Evolutionary conservation across 495 filamentous ascomycete species (phyloP), one percentile per base, ranked within the genome.

Genomic region (Glonium stellatum): DNA sequence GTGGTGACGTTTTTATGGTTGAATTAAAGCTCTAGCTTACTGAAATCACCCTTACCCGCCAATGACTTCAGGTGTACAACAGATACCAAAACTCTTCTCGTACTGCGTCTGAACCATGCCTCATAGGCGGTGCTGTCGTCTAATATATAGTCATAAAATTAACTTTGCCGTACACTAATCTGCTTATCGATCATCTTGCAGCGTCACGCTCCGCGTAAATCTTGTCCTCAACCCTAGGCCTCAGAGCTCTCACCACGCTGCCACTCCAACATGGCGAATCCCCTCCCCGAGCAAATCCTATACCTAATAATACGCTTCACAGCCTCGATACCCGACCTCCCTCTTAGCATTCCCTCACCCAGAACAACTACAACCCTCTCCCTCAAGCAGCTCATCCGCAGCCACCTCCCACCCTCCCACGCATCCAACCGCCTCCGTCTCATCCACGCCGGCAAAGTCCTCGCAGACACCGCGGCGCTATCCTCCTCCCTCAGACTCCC

Each of bases 301-400:
- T 80, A 84, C 67, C 79, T 96, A 21, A 91, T 84, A 19, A 84
- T 97, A 73, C 89, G 92, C 71, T 97, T 97, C 81, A 87, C 89
- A 50, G 84, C 86, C 58, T 82, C 88, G 2, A 80, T 92, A 57
- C 84, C 90, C 8, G 92, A 97, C 74, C 82, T 96, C 54, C 81
- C 84, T 52, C 80, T 97, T 59, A 82, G 88, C 69, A 80, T 96
- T 73, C 67, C 82, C 51, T 72, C 72, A 18, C 87, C 92, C 4
- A 67, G 77, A 36, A 80, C 75, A 21, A 92, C 87, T 21, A 87
- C 88, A 50, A 80, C 85, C 57, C 78, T 87, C 48, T 81, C 85
- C 0, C 81, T 96, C 35, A 95, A 92, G 69, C 87, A 85, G 64
- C 78, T 87, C 18, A 90, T 98, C 73, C 89, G 93, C 55, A 69